Evolutionary conservation across 768 basidiomycete species (phyloP).

Genomic region (Myochromella boudieri): DNA sequence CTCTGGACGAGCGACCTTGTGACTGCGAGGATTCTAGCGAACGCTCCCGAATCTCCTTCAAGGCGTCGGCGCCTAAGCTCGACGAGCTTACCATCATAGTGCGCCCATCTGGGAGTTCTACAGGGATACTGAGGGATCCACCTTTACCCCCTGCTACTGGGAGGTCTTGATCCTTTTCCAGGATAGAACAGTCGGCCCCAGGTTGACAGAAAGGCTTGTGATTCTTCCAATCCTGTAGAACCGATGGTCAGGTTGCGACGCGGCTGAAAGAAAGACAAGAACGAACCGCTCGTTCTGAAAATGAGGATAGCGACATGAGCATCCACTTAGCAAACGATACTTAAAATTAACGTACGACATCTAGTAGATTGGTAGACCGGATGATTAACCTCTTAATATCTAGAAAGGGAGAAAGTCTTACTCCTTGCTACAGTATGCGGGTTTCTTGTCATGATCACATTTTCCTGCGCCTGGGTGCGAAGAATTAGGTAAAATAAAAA

Average conservation of each 20-base stretch:
- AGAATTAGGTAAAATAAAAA: not conserved
- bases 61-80: conserved; percentile 24
- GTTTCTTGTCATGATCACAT: conserved; percentile 31
- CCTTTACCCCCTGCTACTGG: conserved; percentile 7
- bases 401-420: conserved; percentile 12
- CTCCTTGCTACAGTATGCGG: conserved; percentile 30
- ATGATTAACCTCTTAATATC: not conserved
- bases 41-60: conserved; percentile 24
- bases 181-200: conserved; percentile 29
- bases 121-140: conserved; percentile 25
- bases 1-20: not conserved
- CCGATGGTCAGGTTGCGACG: not conserved
- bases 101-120: conserved; percentile 21
- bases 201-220: conserved; percentile 35
- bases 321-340: not conserved
- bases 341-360: conserved; percentile 5
- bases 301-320: not conserved
- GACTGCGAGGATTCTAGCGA: not conserved
- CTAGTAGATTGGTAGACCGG: conserved; percentile 1
- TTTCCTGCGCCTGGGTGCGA: conserved; percentile 22
- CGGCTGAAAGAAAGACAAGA: not conserved
- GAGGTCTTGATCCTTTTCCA: conserved; percentile 19
- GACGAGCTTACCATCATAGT: conserved; percentile 25
- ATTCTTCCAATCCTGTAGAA: conserved; percentile 29
- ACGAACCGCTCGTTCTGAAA: conserved; percentile 13